A percentile compares a stretch with the other conserved stretches of the same genome.
Evolutionary conservation across 306 rosid species (phyloP).

Genomic region (Dalbergia oliveri): DNA sequence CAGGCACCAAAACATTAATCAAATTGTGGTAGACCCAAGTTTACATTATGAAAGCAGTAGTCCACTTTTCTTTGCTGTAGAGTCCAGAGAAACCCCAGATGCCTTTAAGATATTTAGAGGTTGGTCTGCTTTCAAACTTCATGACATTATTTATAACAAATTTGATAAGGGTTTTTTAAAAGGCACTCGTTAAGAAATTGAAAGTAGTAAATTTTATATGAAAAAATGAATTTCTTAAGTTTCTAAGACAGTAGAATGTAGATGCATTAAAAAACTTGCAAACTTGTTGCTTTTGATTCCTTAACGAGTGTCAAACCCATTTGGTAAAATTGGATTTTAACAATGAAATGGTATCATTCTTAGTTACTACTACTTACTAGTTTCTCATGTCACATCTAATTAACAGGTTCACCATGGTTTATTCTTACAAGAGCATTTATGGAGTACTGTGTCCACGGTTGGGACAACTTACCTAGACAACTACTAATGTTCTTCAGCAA

Average conservation of each 20-base stretch:
- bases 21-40: conserved; percentile 73
- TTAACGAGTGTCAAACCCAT: too few species aligned
- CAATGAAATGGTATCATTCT: not conserved
- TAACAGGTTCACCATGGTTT: conserved; percentile 76
- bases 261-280: too few species aligned
- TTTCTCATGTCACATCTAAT: conserved; percentile 26
- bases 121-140: conserved; percentile 38
- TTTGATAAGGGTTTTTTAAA: not conserved
- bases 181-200: too few species aligned
- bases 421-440: conserved; percentile 67
- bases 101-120: conserved; percentile 70
- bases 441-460: conserved; percentile 71
- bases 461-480: conserved; percentile 80
- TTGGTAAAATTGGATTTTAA: not conserved
- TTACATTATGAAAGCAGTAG: conserved; percentile 54
- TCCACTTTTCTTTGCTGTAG: conserved; percentile 71
- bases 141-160: not conserved
- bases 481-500: conserved; percentile 78
- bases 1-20: conserved; percentile 60
- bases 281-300: too few species aligned
- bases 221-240: too few species aligned
- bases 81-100: conserved; percentile 66
- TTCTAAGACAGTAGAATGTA: too few species aligned
- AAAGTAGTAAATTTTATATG: too few species aligned
- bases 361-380: not conserved